These are phyloP conservation scores for Scutellaria minor DNA, from an alignment of 257 asterid genomes.

Conservation along the genomic window DNA sequence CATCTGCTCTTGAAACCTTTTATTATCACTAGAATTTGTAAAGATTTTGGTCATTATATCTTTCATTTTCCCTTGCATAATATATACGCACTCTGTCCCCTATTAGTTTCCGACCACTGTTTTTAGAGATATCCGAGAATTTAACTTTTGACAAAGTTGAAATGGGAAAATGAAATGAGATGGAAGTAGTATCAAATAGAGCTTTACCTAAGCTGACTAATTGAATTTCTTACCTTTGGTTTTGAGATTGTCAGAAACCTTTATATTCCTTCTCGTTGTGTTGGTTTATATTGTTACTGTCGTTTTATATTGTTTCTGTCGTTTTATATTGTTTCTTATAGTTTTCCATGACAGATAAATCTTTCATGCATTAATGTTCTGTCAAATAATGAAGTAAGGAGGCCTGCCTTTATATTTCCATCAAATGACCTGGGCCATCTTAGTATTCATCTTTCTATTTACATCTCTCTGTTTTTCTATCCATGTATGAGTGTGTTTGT, in stretches of 20 bases:
- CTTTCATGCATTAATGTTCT: no score
- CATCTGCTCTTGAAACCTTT: constrained; percentile 10
- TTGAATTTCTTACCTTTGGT: no score
- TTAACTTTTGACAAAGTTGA: not conserved
- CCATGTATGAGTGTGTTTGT: not conserved
- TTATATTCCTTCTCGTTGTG: not conserved
- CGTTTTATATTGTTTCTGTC: not conserved
- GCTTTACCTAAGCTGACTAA: no score
- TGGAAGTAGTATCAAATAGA: no score
- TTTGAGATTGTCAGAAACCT: no score
- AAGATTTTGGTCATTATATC: constrained; percentile 16
- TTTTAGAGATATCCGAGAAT: not conserved
- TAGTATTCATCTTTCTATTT: not conserved
- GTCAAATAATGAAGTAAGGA: no score
- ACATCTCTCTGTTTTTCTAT: not conserved
- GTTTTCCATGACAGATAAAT: no score
- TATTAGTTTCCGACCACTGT: not conserved
- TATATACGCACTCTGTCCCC: not conserved
- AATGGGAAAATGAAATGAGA: no score
- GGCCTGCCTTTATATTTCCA: no score
- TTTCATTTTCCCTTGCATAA: not conserved
- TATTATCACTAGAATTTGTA: not conserved
- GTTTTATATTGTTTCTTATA: no score
- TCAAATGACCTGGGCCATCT: no score
- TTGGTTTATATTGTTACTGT: not conserved